These are phyloP conservation scores for Zopfia rhizophila DNA, from an alignment of 2,329 filamentous ascomycete genomes.

Conservation along the genomic window DNA sequence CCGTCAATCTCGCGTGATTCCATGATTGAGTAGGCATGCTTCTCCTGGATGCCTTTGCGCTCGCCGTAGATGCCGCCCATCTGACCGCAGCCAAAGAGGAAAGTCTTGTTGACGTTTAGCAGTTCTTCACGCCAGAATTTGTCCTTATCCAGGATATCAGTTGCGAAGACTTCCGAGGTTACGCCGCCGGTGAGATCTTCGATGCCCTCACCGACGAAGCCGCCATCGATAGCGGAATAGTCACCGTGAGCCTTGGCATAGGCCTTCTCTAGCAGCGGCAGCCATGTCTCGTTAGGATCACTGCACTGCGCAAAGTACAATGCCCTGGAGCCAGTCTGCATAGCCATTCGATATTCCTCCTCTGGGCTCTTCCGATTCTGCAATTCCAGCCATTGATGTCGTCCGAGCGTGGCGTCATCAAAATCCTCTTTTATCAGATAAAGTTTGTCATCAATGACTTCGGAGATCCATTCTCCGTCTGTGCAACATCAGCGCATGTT, in stretches of 20 bases:
- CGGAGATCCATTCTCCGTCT: constrained; percentile 92
- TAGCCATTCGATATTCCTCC: constrained; percentile 72
- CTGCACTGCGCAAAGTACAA: constrained; percentile 82
- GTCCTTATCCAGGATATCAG: constrained; percentile 80
- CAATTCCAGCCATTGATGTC: constrained; percentile 78
- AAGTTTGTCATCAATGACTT: constrained; percentile 90
- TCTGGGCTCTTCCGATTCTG: constrained; percentile 76
- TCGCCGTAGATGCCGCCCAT: constrained; percentile 71
- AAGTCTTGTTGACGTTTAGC: constrained; percentile 81
- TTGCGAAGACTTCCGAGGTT: constrained; percentile 73
- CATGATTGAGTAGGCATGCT: constrained; percentile 69
- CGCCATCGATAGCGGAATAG: constrained; percentile 78
- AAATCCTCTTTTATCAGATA: constrained; percentile 85
- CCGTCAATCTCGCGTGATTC: constrained; percentile 70
- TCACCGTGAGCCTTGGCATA: constrained; percentile 88
- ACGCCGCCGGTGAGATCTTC: constrained; percentile 74
- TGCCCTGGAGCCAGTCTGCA: constrained; percentile 79
- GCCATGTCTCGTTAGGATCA: constrained; percentile 83
- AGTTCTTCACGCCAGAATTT: constrained; percentile 86
- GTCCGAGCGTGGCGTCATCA: constrained; percentile 77
- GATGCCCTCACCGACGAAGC: constrained; percentile 73
- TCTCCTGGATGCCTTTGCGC: constrained; percentile 58
- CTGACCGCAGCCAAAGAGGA: constrained; percentile 78
- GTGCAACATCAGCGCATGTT: constrained; percentile 32
- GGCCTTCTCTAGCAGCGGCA: constrained; percentile 82